These are phyloP conservation scores for Fusarium sulawesiense DNA, from an alignment of 2,329 filamentous ascomycete genomes.

Conservation along the genomic window DNA sequence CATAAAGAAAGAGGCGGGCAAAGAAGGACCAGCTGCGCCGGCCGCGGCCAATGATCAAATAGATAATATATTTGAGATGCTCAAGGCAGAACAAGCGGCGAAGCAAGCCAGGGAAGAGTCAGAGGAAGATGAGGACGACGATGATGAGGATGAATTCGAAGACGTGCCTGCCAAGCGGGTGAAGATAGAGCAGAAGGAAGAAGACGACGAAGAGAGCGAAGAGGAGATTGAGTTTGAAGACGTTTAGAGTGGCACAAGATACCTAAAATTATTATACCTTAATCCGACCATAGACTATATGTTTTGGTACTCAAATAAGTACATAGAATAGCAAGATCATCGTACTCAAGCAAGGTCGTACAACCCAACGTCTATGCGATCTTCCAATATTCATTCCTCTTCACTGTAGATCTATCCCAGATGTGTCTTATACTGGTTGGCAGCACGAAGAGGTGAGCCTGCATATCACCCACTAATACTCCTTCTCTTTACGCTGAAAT, in stretches of 20 bases:
- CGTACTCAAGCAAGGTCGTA: background rate
- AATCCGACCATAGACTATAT: background rate
- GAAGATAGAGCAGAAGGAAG: conserved; percentile 62
- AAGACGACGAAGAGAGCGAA: conserved; percentile 57
- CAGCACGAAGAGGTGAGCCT: background rate
- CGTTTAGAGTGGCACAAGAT: conserved; percentile 51
- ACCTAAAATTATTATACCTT: background rate
- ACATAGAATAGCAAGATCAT: too few relatives aligned
- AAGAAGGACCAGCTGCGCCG: conserved; percentile 56
- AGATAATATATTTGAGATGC: conserved; percentile 74
- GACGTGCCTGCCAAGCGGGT: conserved; percentile 70
- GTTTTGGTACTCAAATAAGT: background rate
- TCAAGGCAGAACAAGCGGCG: conserved; percentile 70
- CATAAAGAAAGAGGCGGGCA: conserved; percentile 57
- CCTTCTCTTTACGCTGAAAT: background rate
- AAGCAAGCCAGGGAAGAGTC: conserved; percentile 51
- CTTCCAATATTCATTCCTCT: background rate
- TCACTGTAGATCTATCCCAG: background rate
- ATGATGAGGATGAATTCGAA: conserved; percentile 58
- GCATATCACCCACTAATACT: too few relatives aligned
- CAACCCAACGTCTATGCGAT: background rate
- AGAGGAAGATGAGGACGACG: conserved; percentile 57
- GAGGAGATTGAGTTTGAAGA: conserved; percentile 70
- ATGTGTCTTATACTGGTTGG: background rate
- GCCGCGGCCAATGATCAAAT: conserved; percentile 68